Conservation (phyloP, 306 rosid species). For the Vigna radiata region DNA sequence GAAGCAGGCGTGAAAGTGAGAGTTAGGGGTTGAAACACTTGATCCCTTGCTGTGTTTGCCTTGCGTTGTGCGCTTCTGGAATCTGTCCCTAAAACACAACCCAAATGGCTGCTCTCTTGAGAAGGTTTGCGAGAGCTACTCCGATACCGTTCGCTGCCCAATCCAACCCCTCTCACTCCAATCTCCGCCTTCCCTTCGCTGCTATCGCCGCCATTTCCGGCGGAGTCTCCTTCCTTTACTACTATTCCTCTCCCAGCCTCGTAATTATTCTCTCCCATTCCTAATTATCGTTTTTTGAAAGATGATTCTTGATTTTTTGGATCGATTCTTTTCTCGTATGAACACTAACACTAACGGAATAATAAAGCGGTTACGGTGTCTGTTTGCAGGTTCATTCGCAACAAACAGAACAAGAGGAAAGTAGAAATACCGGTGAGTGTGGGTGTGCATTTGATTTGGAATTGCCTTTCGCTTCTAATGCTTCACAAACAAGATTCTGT, state of each 20-base stretch:
- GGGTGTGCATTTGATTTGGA: slow-evolving; percentile 9
- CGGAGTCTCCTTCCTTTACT: slow-evolving; percentile 75
- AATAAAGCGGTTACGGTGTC: not conserved
- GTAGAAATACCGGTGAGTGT: slow-evolving; percentile 47
- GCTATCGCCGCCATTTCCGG: slow-evolving; percentile 86
- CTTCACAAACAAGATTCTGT: not conserved
- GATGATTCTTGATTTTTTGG: not conserved
- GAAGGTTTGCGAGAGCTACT: slow-evolving; percentile 64
- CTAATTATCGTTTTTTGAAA: too few species aligned
- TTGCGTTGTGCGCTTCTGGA: not conserved
- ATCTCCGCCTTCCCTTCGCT: slow-evolving; percentile 65
- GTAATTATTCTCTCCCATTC: slow-evolving; percentile 45
- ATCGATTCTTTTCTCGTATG: not conserved
- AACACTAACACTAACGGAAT: not conserved
- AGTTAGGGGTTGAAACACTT: not conserved
- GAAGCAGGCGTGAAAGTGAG: not conserved
- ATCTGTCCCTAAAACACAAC: slow-evolving; percentile 15
- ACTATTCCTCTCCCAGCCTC: slow-evolving; percentile 62
- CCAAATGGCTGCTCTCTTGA: slow-evolving; percentile 76
- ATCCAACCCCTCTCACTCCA: slow-evolving; percentile 52
- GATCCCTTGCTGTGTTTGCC: not conserved
- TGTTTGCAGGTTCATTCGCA: slow-evolving; percentile 44
- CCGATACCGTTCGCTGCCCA: slow-evolving; percentile 63
- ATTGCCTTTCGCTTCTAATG: slow-evolving; percentile 5
- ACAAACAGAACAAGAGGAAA: slow-evolving; percentile 37